Conservation (phyloP, 2,329 filamentous ascomycete species). For the Colletotrichum liriopes region DNA sequence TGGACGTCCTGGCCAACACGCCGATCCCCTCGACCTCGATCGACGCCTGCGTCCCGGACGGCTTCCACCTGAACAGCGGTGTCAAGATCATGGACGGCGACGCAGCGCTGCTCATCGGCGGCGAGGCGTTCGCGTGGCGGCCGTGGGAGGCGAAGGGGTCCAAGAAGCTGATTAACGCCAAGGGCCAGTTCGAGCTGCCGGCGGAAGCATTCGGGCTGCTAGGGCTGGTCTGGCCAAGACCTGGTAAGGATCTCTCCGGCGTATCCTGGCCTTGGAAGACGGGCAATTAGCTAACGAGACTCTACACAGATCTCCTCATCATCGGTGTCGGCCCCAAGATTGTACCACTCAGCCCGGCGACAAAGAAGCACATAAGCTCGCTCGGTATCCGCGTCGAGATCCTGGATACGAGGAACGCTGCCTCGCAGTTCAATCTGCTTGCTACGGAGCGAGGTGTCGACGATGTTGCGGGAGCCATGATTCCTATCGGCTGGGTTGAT, state of each 20-base stretch:
- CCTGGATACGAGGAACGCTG: constrained; percentile 93
- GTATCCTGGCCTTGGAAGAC: not conserved
- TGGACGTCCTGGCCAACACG: constrained; percentile 85
- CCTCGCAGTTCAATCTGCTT: constrained; percentile 93
- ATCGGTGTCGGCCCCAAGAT: constrained; percentile 87
- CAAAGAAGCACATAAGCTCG: constrained; percentile 79
- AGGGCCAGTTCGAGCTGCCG: constrained; percentile 85
- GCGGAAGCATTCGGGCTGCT: constrained; percentile 82
- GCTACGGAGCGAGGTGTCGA: constrained; percentile 93
- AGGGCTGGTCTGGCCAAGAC: constrained; percentile 87
- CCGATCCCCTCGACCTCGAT: constrained; percentile 86
- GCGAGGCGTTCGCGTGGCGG: constrained; percentile 90
- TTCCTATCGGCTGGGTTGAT: constrained; percentile 88
- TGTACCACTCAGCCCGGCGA: constrained; percentile 81
- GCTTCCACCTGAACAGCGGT: constrained; percentile 90
- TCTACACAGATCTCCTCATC: constrained; percentile 82
- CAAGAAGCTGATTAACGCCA: constrained; percentile 75
- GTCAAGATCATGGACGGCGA: constrained; percentile 77
- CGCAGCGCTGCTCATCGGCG: constrained; percentile 85
- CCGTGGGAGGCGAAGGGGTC: constrained; percentile 76
- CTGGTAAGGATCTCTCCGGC: constrained; percentile 71
- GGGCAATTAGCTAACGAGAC: constrained; percentile 10
- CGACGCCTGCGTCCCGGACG: constrained; percentile 85
- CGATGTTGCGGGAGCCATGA: constrained; percentile 88
- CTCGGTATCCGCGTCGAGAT: constrained; percentile 91